phyloP scores from a whole-genome alignment of 2,329 filamentous ascomycete genomes.

The Ophiosphaerella narmari region DNA sequence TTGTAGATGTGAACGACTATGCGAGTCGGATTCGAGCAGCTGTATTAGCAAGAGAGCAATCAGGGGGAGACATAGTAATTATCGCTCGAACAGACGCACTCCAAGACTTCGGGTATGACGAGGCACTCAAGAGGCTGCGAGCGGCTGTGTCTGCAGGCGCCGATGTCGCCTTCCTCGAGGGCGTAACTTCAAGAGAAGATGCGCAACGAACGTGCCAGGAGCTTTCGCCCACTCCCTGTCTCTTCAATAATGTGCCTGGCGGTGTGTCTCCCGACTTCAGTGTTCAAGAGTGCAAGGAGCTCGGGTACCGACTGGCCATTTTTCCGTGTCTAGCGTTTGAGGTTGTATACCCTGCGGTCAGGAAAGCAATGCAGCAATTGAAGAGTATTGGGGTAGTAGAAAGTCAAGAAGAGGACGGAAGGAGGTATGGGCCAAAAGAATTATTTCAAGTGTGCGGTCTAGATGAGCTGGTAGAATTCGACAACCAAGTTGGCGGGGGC shows the following conservation, averaged over 20 bases:
- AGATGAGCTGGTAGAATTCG: conserved; percentile 57
- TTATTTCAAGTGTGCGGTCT: conserved; percentile 60
- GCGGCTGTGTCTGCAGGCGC: conserved; percentile 60
- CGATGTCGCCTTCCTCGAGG: conserved; percentile 66
- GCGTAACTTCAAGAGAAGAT: conserved; percentile 58
- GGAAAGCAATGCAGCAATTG: conserved; percentile 35
- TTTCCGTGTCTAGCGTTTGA: conserved; percentile 50
- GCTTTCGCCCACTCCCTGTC: conserved; percentile 56
- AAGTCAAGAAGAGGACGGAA: conserved; percentile 47
- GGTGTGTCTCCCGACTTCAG: conserved; percentile 61
- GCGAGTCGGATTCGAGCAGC: conserved; percentile 63
- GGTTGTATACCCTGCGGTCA: conserved; percentile 40
- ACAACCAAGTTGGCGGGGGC: conserved; percentile 29
- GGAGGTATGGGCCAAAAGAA: conserved; percentile 53
- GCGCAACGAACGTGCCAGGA: conserved; percentile 53
- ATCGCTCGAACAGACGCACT: conserved; percentile 69
- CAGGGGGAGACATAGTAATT: conserved; percentile 63
- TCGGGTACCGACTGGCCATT: conserved; percentile 65
- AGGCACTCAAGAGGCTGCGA: conserved; percentile 57
- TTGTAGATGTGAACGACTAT: conserved; percentile 59
- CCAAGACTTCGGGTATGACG: conserved; percentile 62
- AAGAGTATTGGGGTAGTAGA: conserved; percentile 30
- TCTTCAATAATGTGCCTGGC: conserved; percentile 63
- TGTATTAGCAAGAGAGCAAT: conserved; percentile 52
- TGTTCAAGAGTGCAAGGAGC: conserved; percentile 57